A percentile compares a stretch with the other conserved stretches of the same genome.
These are phyloP conservation scores for Prinsepia uniflora DNA, from an alignment of 306 rosid species.

Conservation along the genomic window DNA sequence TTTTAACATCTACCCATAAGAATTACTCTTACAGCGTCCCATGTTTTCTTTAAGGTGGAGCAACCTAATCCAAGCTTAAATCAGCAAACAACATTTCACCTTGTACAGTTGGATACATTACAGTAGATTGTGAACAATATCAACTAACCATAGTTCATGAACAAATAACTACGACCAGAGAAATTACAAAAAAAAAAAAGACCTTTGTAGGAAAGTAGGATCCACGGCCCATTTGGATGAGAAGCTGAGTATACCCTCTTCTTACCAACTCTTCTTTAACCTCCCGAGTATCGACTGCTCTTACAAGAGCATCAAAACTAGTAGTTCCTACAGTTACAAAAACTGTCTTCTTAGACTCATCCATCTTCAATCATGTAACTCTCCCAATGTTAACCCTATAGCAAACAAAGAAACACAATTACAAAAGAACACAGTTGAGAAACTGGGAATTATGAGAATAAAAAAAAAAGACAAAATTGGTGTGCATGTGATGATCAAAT, in stretches of 20 bases:
- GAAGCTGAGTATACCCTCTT: conserved; percentile 71
- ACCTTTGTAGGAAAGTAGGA: conserved; percentile 68
- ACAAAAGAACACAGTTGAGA: neutral
- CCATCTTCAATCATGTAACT: conserved; percentile 27
- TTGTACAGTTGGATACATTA: neutral
- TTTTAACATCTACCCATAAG: neutral
- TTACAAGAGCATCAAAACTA: conserved; percentile 70
- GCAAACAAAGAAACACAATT: conserved; percentile 1
- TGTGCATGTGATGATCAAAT: neutral
- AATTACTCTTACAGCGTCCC: neutral
- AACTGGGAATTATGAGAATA: neutral
- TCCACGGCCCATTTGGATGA: conserved; percentile 84
- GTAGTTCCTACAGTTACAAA: conserved; percentile 89
- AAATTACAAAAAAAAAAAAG: neutral
- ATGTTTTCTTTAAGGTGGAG: neutral
- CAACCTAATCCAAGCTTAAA: neutral
- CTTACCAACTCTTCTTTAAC: conserved; percentile 47
- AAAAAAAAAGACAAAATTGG: neutral
- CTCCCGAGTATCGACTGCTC: conserved; percentile 40
- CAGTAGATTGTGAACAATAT: neutral
- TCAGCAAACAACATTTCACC: neutral
- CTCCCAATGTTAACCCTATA: neutral
- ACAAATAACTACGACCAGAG: neutral
- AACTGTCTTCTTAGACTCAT: conserved; percentile 42
- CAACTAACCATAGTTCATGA: neutral